Evolutionary conservation across 768 basidiomycete genomes (phyloP).

Genomic region (Lyophyllum shimeji): DNA sequence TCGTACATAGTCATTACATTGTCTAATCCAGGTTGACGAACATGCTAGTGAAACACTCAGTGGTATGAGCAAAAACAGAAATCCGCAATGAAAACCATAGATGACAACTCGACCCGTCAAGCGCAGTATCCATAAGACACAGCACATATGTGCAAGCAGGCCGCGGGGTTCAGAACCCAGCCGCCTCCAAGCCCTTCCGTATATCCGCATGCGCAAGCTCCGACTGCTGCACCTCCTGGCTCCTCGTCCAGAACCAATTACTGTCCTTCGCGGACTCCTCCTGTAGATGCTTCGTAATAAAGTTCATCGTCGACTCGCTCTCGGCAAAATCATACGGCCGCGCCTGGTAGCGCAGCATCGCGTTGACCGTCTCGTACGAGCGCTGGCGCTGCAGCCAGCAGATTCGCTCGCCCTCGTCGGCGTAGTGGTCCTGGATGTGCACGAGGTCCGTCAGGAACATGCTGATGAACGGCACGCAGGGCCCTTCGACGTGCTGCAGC

Average conservation of each 20-base stretch:
- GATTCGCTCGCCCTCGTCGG: constrained; percentile 40
- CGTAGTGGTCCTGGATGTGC: constrained; percentile 52
- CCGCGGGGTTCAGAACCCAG: constrained; percentile 50
- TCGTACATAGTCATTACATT: neutral
- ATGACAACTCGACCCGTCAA: neutral
- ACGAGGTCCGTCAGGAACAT: constrained; percentile 63
- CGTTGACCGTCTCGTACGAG: constrained; percentile 52
- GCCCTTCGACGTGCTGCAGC: constrained; percentile 46
- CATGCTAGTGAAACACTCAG: neutral
- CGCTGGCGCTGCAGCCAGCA: constrained; percentile 56
- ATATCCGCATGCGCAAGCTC: constrained; percentile 66
- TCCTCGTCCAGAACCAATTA: constrained; percentile 56
- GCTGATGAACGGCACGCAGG: constrained; percentile 69
- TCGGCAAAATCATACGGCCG: constrained; percentile 48
- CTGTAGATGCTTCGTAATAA: constrained; percentile 47
- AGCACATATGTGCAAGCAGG: neutral
- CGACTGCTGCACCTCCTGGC: constrained; percentile 57
- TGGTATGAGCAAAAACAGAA: too few species aligned
- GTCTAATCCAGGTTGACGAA: neutral
- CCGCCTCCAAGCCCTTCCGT: constrained; percentile 63
- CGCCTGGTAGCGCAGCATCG: constrained; percentile 58
- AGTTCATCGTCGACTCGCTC: constrained; percentile 43
- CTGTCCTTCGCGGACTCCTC: constrained; percentile 40
- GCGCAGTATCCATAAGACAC: neutral
- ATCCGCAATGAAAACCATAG: neutral